Percentiles rank a stretch among this genome's conserved stretches.
phyloP scores from a whole-genome alignment of 176 grass and related monocot genomes.

The Puccinellia tenuiflora region DNA sequence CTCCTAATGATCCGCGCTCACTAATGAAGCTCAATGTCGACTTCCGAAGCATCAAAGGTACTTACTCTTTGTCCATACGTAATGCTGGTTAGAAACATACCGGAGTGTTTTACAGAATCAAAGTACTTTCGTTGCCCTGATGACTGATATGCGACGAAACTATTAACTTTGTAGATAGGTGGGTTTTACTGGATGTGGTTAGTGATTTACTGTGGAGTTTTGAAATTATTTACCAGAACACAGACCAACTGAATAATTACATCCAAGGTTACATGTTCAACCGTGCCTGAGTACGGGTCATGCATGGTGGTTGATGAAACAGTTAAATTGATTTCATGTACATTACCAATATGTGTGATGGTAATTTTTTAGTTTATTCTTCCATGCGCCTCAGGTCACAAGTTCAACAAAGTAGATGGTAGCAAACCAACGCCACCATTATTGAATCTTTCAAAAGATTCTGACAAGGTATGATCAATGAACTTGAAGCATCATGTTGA shows the following conservation, averaged over 20 bases:
- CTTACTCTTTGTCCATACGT: background rate
- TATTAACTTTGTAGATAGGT: background rate
- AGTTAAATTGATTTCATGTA: background rate
- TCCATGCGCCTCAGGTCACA: conserved; percentile 55
- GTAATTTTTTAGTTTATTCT: conserved; percentile 3
- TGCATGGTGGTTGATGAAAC: background rate
- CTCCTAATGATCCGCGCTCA: conserved; percentile 73
- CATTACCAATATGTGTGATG: background rate
- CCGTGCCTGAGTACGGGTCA: background rate
- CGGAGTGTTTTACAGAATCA: background rate
- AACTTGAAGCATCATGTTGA: conserved; percentile 7
- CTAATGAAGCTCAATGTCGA: conserved; percentile 86
- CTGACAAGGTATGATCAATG: conserved; percentile 65
- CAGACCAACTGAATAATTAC: background rate
- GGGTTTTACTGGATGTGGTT: background rate
- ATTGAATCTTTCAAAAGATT: conserved; percentile 86
- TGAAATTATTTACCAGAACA: background rate
- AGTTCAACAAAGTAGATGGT: conserved; percentile 91
- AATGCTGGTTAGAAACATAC: background rate
- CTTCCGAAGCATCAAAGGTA: conserved; percentile 89
- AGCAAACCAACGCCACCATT: conserved; percentile 77
- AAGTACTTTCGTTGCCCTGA: background rate
- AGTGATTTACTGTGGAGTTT: background rate
- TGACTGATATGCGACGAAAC: background rate
- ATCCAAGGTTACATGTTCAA: background rate